Conservation (phyloP, 2,329 filamentous ascomycete species). For the Penicillium sp. region DNA sequence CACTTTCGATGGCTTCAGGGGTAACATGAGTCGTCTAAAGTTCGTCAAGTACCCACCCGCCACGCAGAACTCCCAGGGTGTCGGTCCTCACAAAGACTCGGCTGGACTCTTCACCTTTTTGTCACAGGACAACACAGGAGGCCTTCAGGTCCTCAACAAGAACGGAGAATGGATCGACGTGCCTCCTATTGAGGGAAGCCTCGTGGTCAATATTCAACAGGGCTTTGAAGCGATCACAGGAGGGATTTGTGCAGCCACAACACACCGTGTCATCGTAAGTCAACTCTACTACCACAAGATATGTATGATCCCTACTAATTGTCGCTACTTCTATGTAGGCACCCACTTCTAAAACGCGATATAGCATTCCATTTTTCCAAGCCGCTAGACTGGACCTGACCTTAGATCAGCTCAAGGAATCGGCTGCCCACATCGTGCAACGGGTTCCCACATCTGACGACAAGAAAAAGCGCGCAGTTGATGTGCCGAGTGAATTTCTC, state of each 20-base stretch:
- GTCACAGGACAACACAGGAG: constrained; percentile 45
- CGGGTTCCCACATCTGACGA: constrained; percentile 31
- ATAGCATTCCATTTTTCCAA: constrained; percentile 56
- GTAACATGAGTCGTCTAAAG: constrained; percentile 52
- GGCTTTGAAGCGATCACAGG: constrained; percentile 56
- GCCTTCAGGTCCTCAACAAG: constrained; percentile 48
- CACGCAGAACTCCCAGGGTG: constrained; percentile 47
- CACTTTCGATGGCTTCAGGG: constrained; percentile 50
- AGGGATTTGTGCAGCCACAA: constrained; percentile 49
- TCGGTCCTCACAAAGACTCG: constrained; percentile 57
- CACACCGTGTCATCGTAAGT: constrained; percentile 36
- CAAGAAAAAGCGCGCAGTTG: constrained; percentile 31
- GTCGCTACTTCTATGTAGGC: constrained; percentile 34
- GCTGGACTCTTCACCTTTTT: constrained; percentile 44
- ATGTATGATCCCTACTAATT: not conserved
- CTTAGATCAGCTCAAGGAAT: constrained; percentile 42
- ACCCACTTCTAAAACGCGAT: constrained; percentile 30
- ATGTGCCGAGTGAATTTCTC: constrained; percentile 38
- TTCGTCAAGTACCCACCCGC: constrained; percentile 54
- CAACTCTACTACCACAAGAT: not conserved
- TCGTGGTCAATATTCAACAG: constrained; percentile 50
- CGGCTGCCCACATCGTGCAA: constrained; percentile 32
- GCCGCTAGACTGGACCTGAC: constrained; percentile 50
- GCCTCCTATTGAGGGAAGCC: constrained; percentile 41
- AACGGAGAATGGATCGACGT: constrained; percentile 47